Percentiles rank a stretch among this genome's conserved stretches.
Conservation (phyloP, 352 stramenopile genomes). For the Phytophthora constricta region DNA sequence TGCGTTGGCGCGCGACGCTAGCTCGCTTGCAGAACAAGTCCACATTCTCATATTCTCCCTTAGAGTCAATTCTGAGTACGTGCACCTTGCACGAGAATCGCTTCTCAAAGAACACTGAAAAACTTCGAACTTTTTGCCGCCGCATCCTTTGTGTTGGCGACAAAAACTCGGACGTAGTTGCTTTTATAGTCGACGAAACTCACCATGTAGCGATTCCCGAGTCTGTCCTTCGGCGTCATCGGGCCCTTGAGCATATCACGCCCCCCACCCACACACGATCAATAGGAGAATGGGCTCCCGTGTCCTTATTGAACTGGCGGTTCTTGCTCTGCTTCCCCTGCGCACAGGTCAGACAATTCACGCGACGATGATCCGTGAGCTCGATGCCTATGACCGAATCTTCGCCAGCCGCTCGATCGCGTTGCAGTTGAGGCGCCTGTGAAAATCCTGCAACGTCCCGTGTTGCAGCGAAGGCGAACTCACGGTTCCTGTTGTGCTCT, state of each 20-base stretch:
- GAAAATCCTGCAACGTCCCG: not conserved
- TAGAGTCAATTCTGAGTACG: conserved; percentile 14
- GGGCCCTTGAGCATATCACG: conserved; percentile 9
- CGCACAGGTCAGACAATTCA: conserved; percentile 2
- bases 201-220: conserved; percentile 21
- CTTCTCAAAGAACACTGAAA: conserved; percentile 16
- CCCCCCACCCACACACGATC: not conserved
- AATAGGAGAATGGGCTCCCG: conserved; percentile 1
- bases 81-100: conserved; percentile 11
- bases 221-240: conserved; percentile 4
- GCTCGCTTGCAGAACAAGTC: conserved; percentile 31
- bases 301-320: conserved; percentile 2
- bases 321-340: conserved; percentile 12
- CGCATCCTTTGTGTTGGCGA: conserved; percentile 17
- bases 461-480: not conserved
- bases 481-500: not conserved
- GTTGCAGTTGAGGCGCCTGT: not conserved
- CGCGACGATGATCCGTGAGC: not conserved
- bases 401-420: not conserved
- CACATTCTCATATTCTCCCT: conserved; percentile 33
- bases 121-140: conserved; percentile 12
- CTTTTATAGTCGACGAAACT: conserved; percentile 24
- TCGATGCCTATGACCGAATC: not conserved
- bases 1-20: conserved; percentile 21
- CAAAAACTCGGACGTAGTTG: conserved; percentile 25